A percentile compares a stretch with the other conserved stretches of the same genome.
These are phyloP conservation scores for Skeletonema potamos DNA, from an alignment of 108 stramenopile genomes.

Conservation along the genomic window DNA sequence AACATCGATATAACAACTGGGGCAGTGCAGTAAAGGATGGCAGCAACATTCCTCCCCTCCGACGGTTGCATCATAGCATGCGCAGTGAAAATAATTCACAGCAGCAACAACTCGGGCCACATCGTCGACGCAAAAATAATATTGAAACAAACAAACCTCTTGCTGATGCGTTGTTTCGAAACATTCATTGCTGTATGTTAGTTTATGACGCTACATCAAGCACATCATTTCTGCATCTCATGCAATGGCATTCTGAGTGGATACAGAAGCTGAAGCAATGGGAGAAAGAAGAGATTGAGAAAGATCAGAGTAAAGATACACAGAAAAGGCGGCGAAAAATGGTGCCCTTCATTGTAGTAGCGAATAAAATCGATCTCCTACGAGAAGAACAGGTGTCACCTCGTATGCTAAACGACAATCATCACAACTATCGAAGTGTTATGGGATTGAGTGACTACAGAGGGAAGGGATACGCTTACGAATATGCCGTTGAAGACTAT, in stretches of 20 bases:
- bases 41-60: too few species aligned
- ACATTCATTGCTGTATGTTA: slow-evolving; percentile 70
- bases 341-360: slow-evolving; percentile 77
- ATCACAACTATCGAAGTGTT: slow-evolving; percentile 38
- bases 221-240: slow-evolving; percentile 72
- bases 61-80: too few species aligned
- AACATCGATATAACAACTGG: slow-evolving; percentile 35
- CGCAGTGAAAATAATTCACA: too few species aligned
- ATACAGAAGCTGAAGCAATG: slow-evolving; percentile 38
- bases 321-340: slow-evolving; percentile 12
- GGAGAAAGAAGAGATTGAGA: slow-evolving; percentile 8
- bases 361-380: slow-evolving; percentile 77
- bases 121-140: not conserved
- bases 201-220: slow-evolving; percentile 80
- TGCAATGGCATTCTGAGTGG: slow-evolving; percentile 75
- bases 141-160: slow-evolving; percentile 12
- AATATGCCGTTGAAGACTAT: slow-evolving; percentile 48
- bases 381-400: slow-evolving; percentile 8
- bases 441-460: slow-evolving; percentile 61
- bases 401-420: not conserved
- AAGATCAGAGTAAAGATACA: not conserved
- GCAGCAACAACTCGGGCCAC: slow-evolving; percentile 16
- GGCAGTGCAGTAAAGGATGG: slow-evolving; percentile 1
- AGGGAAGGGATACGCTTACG: slow-evolving; percentile 72
- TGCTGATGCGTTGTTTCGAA: slow-evolving; percentile 59